Conservation (phyloP, 1,139 yeast species). For the Spathaspora sp. region DNA sequence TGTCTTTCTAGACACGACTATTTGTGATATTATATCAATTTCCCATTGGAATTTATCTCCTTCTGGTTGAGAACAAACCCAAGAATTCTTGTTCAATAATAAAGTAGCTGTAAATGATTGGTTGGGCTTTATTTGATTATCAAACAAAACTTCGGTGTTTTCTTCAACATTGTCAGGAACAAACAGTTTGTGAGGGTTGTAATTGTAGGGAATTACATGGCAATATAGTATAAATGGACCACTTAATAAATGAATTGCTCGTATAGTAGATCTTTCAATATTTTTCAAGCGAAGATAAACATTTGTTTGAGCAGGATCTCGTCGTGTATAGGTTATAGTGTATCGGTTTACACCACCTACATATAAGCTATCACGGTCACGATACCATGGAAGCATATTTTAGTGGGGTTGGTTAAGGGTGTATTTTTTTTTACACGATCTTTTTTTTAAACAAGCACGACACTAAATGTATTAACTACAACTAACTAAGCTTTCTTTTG, state of each 20-base stretch:
- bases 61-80: conserved; percentile 16
- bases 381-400: conserved; percentile 30
- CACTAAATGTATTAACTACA: not conserved
- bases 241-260: conserved; percentile 55
- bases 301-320: conserved; percentile 17
- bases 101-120: conserved; percentile 52
- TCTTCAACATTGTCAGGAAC: conserved; percentile 25
- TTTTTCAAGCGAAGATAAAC: conserved; percentile 49
- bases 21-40: conserved; percentile 80
- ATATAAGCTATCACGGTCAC: conserved; percentile 34
- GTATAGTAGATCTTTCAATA: conserved; percentile 45
- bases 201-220: conserved; percentile 57
- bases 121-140: conserved; percentile 60
- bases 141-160: conserved; percentile 34
- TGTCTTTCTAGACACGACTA: conserved; percentile 68
- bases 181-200: conserved; percentile 31
- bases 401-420: not conserved
- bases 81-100: conserved; percentile 47
- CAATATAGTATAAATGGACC: conserved; percentile 64
- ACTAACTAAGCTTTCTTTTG: conserved; percentile 17
- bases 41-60: conserved; percentile 59
- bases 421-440: not conserved
- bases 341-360: conserved; percentile 45
- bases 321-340: conserved; percentile 25
- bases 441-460: no score